Evolutionary conservation across 2,329 filamentous ascomycete species (phyloP), one percentile per base, ranked within the genome.

Genomic region (Alternaria sp.): DNA sequence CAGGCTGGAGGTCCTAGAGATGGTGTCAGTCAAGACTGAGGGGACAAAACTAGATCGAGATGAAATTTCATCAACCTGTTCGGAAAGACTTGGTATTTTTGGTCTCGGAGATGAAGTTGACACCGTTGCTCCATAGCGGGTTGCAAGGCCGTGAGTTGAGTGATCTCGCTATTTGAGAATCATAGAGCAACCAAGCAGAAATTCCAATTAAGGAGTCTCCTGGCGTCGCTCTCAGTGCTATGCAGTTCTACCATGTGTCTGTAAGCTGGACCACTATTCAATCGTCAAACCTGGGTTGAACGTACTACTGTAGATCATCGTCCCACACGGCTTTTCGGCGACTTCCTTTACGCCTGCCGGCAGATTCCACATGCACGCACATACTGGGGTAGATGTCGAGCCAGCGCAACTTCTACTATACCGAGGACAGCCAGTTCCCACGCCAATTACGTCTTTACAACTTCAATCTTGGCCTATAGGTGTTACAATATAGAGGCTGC

Each of bases 381-480:
- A 36, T 12, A 14, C 46, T 10, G 28, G 18, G 32, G 18, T 16
- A 12, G 46, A 50, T 20, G 18, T 38, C 25, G 20, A 38, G 30
- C 32, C 32, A 36, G 34, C 11, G 20, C 18, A 50, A 20, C 32
- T 20, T 38, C 46, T 50, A 36, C 30, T 50, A 22, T 50, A 20
- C 1, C 46, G 36, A 38, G 2, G 8, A 14, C 46, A 34, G 9
- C 20, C 30, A 4, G 14, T 25, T 50, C 32, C 20, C 46, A 50
- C 30, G 32, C 34, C 46, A 27, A 50, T 50, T 50, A 50, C 46
- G 32, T 50, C 46, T 36, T 50, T 38, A 36, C 46, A 50, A 50
- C 32, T 36, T 50, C 32, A 16, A 50, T n/a, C 25, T 27, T 36
- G 22, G 20, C 32, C 46, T 50, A 27, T n/a, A 50, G 46, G n/a